A percentile compares a stretch with the other conserved stretches of the same genome.
phyloP scores from a whole-genome alignment of 352 stramenopile species.

The Phytophthora agathidicida region DNA sequence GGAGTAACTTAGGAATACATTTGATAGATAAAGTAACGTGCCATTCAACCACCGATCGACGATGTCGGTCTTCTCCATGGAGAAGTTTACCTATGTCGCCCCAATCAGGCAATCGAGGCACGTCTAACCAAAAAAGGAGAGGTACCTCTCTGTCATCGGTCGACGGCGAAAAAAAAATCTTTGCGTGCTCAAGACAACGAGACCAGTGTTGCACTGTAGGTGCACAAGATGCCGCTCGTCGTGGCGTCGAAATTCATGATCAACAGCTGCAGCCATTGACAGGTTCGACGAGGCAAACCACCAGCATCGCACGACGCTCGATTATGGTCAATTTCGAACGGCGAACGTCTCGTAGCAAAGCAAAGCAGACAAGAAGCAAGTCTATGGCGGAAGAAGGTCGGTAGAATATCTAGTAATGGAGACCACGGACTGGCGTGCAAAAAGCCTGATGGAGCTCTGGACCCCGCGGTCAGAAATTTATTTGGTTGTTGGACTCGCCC shows the following conservation, averaged over 20 bases:
- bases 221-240: constrained; percentile 29
- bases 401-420: neutral
- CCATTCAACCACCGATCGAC: constrained; percentile 10
- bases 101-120: neutral
- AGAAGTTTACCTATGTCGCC: neutral
- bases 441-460: constrained; percentile 10
- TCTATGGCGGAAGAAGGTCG: neutral
- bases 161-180: constrained; percentile 30
- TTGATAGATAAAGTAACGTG: neutral
- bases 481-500: neutral
- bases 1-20: constrained; percentile 3
- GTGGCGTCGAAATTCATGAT: constrained; percentile 13
- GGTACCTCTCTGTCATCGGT: neutral
- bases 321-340: neutral
- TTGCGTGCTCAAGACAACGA: neutral
- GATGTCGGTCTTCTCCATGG: too few species aligned
- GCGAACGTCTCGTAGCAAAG: neutral
- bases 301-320: neutral
- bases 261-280: constrained; percentile 10
- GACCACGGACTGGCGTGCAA: constrained; percentile 14
- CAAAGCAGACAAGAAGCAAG: neutral
- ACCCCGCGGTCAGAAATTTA: constrained; percentile 8
- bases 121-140: too few species aligned
- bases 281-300: neutral
- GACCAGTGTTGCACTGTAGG: constrained; percentile 17